Evolutionary conservation across 2,329 filamentous ascomycete species (phyloP), one percentile per base, ranked within the genome.

Genomic region (Colletotrichum tropicale): DNA sequence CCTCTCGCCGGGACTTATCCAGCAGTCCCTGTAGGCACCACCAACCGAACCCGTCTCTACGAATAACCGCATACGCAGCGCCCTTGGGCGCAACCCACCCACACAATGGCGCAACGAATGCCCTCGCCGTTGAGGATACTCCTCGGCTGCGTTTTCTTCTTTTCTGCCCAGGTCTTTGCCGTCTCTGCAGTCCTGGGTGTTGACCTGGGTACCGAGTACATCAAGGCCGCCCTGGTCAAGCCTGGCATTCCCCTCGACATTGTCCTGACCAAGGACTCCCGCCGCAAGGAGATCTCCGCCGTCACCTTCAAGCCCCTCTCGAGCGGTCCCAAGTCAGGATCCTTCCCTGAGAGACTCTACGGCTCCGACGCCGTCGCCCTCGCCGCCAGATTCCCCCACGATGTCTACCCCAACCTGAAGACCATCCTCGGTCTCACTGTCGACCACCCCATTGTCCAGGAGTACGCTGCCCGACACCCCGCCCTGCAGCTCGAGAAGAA

Each of bases 231-330:
- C 16, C 91, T 99, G 56, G 96, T 99, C 77, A 98, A 98, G 87
- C 97, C 97, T 3, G 97, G 97, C 76, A 96, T 98, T 68, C 97
- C 97, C 13, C 95, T 99, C 83, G 97, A 99, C 80, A 98, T 99
- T 79, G 96, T 99, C 84, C 91, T 98, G 72, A 98, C 96, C 34
- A 99, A 98, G 84, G 97, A 99, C 87, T 98, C 97, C 34, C 95
- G 98, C 85, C 94, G 97, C 82, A 99, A 99, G 89, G 97, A 99
- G 85, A 91, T 91, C 28, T 95, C 96, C 3, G 96, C 96, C 56
- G 93, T 99, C 79, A 94, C 95, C 58, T 98, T 99, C 88, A 98
- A 99, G 87, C 95, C 96, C 48, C 89, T 92, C n/a, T 91, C 91
- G 80, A 87, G 90, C 81, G 91, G 90, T 70, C 88, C 91, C 75